Evolutionary conservation across 805 yeast genomes (phyloP).

Genomic region (Jamesozyma gamospora): DNA sequence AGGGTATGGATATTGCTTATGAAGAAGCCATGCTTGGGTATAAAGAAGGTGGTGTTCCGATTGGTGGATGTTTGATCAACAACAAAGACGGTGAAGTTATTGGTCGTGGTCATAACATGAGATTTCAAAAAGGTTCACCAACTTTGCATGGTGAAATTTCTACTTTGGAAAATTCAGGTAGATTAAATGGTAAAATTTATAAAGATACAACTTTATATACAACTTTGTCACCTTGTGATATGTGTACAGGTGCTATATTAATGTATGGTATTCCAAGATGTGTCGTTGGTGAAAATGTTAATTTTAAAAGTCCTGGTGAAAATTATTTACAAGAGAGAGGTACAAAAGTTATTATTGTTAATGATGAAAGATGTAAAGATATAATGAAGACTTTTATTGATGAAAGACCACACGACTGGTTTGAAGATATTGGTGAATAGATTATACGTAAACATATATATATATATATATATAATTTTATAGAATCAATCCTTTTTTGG

Average conservation of each 20-base stretch:
- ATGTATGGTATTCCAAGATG: conserved; percentile 82
- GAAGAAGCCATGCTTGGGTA: conserved; percentile 62
- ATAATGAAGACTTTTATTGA: conserved; percentile 71
- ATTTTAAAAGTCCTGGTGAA: conserved; percentile 70
- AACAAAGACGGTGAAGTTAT: conserved; percentile 65
- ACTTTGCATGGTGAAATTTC: conserved; percentile 89
- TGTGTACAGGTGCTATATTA: conserved; percentile 91
- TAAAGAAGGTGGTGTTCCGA: conserved; percentile 86
- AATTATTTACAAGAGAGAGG: conserved; percentile 58
- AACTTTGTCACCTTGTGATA: conserved; percentile 83
- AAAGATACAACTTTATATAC: conserved; percentile 86
- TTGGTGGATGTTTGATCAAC: conserved; percentile 36
- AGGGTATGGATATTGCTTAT: conserved; percentile 59
- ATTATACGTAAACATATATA: not conserved
- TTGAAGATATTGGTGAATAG: conserved; percentile 62
- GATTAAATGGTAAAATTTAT: conserved; percentile 70
- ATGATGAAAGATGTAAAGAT: conserved; percentile 52
- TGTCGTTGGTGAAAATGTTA: conserved; percentile 82
- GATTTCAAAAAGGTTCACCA: conserved; percentile 77
- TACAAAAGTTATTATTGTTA: conserved; percentile 55
- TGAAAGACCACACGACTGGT: conserved; percentile 72
- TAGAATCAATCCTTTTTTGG: not conserved
- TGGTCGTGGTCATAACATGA: conserved; percentile 84
- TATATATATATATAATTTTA: not conserved
- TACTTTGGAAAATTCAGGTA: conserved; percentile 82